Base-by-base conservation (phyloP, 2,329 filamentous ascomycete genomes). In the Cladosporium sp. region DNA sequence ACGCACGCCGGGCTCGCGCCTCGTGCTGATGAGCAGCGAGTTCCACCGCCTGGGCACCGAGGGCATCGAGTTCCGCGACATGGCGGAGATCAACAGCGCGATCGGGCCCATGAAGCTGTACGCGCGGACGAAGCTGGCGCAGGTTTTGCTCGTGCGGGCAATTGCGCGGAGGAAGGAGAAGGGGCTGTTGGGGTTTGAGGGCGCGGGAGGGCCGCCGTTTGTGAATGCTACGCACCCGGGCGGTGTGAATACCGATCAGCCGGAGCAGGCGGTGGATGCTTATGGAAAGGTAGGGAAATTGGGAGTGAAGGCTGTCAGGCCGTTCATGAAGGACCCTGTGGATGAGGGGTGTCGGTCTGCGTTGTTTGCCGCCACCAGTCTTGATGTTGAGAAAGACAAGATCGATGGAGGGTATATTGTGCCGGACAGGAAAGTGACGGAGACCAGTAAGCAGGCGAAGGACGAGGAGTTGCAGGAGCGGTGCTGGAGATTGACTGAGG, bases 191-290 rank as follows among this genome's bases (percentile, higher is more conserved):
- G 68, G 66, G n/a, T 62, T 64, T 40, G 52, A 54, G 19, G 22
- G 22, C 22, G 44, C 62, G 2, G 54, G 58, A 35, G 44, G 55
- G 19, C 49, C 56, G 35, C 71, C 75, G 2, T 77, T 69, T 66
- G 71, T 77, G 60, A 77, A 77, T 49, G 74, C 74, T 0, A 74
- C 71, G 6, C 76, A 79, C 52, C 76, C 77, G 0, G 77, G 77
- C 1, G 77, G 62, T 9, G 72, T 79, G 11, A 58, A 57, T 5
- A 79, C 76, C 0, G 73, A 76, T 56, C 74, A 77, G 60, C 74
- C 67, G 50, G 60, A 71, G 5, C 77, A 80, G 54, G 73, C 75
- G 0, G 69, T 72, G 11, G 75, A 78, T 33, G 72, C 74, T 1
- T 78, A 81, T 54, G 76, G 75, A 1, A 69, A 66, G 0, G 55